phyloP scores from a whole-genome alignment of 164 flowering plant genomes.

The Piper longum region DNA sequence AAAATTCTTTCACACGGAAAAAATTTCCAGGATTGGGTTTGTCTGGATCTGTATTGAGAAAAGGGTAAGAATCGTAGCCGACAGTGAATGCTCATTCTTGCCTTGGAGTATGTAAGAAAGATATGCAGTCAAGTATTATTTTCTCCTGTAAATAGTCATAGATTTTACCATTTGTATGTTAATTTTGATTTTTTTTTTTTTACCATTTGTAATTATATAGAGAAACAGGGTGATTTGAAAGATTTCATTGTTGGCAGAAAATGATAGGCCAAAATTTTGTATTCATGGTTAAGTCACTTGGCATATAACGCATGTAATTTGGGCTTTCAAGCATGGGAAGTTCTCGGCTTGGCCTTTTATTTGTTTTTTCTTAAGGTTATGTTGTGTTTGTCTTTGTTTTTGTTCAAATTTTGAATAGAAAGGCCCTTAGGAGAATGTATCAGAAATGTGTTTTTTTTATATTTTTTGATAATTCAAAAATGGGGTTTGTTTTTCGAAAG shows the following conservation, averaged over 20 bases:
- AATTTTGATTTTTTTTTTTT: background rate
- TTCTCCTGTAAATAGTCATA: background rate
- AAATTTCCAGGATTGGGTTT: background rate
- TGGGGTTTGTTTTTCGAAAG: too few species aligned
- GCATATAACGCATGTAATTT: background rate
- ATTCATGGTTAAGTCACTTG: background rate
- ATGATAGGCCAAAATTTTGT: background rate
- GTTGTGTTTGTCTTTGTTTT: too few species aligned
- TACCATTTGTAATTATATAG: conserved; percentile 4
- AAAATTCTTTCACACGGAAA: background rate
- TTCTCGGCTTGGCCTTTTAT: too few species aligned
- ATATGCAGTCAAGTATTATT: background rate
- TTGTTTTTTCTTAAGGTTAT: too few species aligned
- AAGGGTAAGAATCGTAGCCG: background rate
- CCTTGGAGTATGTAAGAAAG: too few species aligned
- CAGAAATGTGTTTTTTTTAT: too few species aligned
- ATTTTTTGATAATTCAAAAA: too few species aligned
- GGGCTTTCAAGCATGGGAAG: too few species aligned
- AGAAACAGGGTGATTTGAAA: background rate
- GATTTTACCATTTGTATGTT: conserved; percentile 4
- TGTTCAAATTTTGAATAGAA: too few species aligned
- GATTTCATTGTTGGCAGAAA: background rate
- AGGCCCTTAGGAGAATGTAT: too few species aligned
- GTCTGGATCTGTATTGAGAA: background rate
- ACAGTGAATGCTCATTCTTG: background rate